phyloP scores from a whole-genome alignment of 805 yeast genomes.

The Saccharomycopsis malanga region DNA sequence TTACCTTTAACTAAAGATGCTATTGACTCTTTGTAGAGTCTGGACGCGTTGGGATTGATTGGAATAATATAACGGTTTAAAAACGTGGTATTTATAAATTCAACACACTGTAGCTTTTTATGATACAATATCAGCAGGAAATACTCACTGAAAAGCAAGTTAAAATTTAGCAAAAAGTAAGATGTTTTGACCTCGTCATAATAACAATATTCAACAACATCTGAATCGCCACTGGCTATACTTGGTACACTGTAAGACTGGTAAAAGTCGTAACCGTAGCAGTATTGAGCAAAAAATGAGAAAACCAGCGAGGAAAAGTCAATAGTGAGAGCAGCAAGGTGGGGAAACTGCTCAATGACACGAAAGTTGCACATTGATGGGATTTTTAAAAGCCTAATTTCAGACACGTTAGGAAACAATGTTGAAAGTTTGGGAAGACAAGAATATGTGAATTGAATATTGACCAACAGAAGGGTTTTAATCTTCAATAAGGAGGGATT shows the following conservation, averaged over 20 bases:
- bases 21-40: too few relatives aligned
- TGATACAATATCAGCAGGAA: too few relatives aligned
- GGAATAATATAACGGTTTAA: not conserved
- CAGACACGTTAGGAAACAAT: not conserved
- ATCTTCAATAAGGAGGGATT: not conserved
- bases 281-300: constrained; percentile 1
- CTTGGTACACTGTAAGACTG: not conserved
- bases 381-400: not conserved
- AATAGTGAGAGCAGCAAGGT: not conserved
- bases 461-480: not conserved
- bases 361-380: constrained; percentile 1
- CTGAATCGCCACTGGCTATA: not conserved
- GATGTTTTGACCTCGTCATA: constrained; percentile 6
- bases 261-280: constrained; percentile 11
- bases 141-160: not conserved
- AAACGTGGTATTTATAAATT: not conserved
- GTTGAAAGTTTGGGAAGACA: not conserved
- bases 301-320: constrained; percentile 5
- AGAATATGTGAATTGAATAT: constrained; percentile 1
- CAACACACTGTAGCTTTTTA: not conserved
- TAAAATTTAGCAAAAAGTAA: constrained; percentile 5
- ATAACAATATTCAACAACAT: not conserved
- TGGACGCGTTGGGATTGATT: not conserved
- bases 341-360: not conserved
- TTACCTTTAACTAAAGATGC: not conserved